Base-by-base conservation (phyloP, 2,329 filamentous ascomycete species). In the Epichloe baconii region DNA sequence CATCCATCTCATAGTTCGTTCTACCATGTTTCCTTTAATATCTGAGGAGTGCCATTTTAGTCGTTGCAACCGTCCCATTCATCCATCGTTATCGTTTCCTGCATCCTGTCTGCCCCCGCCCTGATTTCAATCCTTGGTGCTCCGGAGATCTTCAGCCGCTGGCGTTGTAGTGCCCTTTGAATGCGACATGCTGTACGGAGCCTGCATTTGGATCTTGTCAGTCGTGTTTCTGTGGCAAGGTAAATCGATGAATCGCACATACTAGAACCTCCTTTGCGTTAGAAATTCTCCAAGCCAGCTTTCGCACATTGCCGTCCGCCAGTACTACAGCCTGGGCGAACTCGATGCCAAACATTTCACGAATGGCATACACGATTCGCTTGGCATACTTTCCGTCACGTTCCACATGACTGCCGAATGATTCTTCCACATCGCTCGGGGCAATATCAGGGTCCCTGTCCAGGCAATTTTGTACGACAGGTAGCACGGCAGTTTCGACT, bases 261-360 rank as follows among this genome's bases (percentile, higher is more conserved):
- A 94, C 88, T 70, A 97, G 68, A 57, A 95, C 93, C 69, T 90
- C 88, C 74, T 96, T 96, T 37, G 93, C 93, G 65, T 95, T 95
- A 66, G 86, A 93, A 56, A 98, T 87, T 62, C 93, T 79, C 90
- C 91, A 96, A 5, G 90, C 89, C 56, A 98, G 72, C 64, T 95
- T 95, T 62, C 78, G 81, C 53, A 97, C 86, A 59, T 84, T 94
- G 5, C 93, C 88, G 69, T 98, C 93, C 0, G 90, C 89, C 49
- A 86, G 82, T 35, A 98, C 93, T 1, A 97, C 91, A 44, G 88
- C 88, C 0, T 90, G 85, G 2, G 93, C 88, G 63, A 98, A 90
- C 66, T 98, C 93, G 54, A 98, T 86, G 48, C 90, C 93, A 65
- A 98, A 94, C 89, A 96, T 96, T 65, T 95, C 86, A 56, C 87